Percentiles rank a stretch among this genome's conserved stretches.
Conservation (phyloP, 108 stramenopile species). For the Cyclotella kingstonii region DNA sequence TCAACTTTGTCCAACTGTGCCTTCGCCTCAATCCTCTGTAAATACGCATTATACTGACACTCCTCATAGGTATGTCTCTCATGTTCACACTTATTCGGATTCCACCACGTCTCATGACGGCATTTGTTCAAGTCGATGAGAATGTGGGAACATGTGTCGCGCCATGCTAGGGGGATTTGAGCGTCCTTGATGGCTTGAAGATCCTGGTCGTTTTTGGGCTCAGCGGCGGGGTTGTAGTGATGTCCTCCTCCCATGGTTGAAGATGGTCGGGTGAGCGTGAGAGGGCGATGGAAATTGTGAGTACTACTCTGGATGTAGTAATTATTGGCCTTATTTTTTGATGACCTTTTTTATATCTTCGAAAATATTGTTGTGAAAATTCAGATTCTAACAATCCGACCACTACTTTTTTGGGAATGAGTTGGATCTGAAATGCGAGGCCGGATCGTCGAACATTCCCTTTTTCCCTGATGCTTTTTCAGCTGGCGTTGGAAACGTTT, state of each 20-base stretch:
- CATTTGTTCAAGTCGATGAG: constrained; percentile 88
- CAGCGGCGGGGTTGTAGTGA: constrained; percentile 66
- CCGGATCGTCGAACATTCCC: too few relatives aligned
- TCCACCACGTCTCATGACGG: constrained; percentile 80
- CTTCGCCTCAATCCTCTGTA: constrained; percentile 78
- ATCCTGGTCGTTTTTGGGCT: constrained; percentile 75
- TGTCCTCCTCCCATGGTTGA: constrained; percentile 45
- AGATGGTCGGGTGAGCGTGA: not conserved
- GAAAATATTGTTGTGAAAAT: too few relatives aligned
- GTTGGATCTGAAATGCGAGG: too few relatives aligned
- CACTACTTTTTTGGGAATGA: too few relatives aligned
- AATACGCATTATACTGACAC: constrained; percentile 90
- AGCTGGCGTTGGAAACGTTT: too few relatives aligned
- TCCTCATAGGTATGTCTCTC: constrained; percentile 95
- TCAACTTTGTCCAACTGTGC: constrained; percentile 46
- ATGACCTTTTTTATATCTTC: too few relatives aligned
- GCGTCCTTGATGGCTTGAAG: constrained; percentile 78
- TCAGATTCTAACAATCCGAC: too few relatives aligned
- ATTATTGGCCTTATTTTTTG: too few relatives aligned
- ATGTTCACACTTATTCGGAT: constrained; percentile 86
- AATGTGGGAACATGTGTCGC: constrained; percentile 94
- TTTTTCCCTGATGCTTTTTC: too few relatives aligned
- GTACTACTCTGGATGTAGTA: not conserved
- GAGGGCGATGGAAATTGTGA: not conserved
- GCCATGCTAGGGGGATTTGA: constrained; percentile 83